Evolutionary conservation across 2,329 filamentous ascomycete genomes (phyloP), one percentile per base, ranked within the genome.

Genomic region (Diaporthe sp.): DNA sequence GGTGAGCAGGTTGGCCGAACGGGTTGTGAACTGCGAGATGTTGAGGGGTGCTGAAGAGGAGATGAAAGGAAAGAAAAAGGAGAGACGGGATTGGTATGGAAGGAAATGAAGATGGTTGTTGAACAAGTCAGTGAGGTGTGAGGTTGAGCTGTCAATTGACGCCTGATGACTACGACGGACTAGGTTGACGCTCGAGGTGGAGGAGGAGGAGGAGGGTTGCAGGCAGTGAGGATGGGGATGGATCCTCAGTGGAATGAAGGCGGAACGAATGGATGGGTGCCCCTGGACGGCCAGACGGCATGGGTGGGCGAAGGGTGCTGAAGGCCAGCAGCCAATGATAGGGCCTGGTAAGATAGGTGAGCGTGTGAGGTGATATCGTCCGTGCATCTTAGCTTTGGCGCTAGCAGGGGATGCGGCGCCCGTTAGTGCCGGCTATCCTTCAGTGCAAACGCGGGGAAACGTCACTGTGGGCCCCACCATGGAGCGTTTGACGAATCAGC

Each of bases 391-490:
- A 53, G 47, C 32, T 32, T 39, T 19, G 35, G 35, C 32, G 56
- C 69, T 63, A 71, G 55, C 56, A 71, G 69, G 69, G 69, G 47
- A 3, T 1, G 25, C 2, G 17, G 8, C 6, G n/a, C 2, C 30
- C 47, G 44, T 53, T 53, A 68, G 63, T 68, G 63, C 63, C 63
- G 63, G 47, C 63, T 68, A 53, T 68, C 66, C 51, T 25, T 27
- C 65, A 47, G 55, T 42, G 55, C 32, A 68, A 68, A 68, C 63
- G 65, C 69, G 72, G 72, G 72, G 68, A 73, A 70, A 69, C 56
- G 69, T 69, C 65, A 70, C 25, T 47, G 65, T 42, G 63, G 63
- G 55, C 32, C 71, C 58, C 32, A 68, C 47, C 42, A 30, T 53
- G n/a, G 8, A 25, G 32, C 55, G 69, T 10, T 47, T 55, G 56